phyloP scores from a whole-genome alignment of 139 green algal species.

The Mesotaenium endlicherianum region DNA sequence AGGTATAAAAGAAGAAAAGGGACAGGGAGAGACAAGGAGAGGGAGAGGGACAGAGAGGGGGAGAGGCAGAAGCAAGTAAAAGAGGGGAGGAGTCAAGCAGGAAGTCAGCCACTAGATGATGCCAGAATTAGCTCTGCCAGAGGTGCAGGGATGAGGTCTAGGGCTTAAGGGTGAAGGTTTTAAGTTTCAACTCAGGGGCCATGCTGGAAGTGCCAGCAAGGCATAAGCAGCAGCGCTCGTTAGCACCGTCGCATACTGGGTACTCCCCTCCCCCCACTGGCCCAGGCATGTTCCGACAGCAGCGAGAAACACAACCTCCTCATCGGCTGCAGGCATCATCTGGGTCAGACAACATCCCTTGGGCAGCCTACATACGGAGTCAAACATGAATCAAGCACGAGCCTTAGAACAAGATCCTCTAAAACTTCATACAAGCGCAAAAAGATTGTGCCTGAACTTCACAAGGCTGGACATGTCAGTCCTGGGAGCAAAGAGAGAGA shows the following conservation, averaged over 20 bases:
- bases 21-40: not conserved
- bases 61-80: not conserved
- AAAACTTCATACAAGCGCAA: too few species aligned
- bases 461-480: too few species aligned
- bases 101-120: not conserved
- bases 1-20: not conserved
- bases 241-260: not conserved
- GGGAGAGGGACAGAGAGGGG: not conserved
- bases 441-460: too few species aligned
- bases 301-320: too few species aligned
- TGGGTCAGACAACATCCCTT: too few species aligned
- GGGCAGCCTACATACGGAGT: too few species aligned
- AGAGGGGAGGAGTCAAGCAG: not conserved
- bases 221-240: not conserved
- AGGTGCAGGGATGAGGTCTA: not conserved
- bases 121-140: not conserved
- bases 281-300: too few species aligned
- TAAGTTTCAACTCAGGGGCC: not conserved
- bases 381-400: too few species aligned
- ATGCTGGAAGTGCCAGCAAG: not conserved
- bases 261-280: too few species aligned
- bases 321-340: too few species aligned
- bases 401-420: too few species aligned
- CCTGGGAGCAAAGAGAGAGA: too few species aligned
- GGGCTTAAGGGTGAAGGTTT: not conserved